These are phyloP conservation scores for Fusarium secorum DNA, from an alignment of 2,329 filamentous ascomycete genomes.

Conservation along the genomic window DNA sequence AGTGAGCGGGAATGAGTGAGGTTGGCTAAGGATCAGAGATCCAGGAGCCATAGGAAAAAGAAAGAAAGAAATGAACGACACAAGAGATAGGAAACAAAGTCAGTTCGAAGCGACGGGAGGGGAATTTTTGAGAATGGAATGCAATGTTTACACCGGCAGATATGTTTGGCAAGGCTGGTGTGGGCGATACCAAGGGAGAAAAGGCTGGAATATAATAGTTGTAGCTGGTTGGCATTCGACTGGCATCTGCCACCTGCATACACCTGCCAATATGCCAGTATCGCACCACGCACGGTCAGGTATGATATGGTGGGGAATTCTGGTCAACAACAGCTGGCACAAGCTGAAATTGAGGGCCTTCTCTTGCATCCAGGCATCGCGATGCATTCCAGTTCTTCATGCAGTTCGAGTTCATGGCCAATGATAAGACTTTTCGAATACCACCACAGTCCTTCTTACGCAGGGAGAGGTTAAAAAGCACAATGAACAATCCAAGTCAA, in stretches of 20 bases:
- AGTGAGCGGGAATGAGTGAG: background rate
- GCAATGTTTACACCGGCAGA: constrained; percentile 43
- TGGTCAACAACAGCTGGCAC: constrained; percentile 18
- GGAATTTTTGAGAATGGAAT: constrained; percentile 36
- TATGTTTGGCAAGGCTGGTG: constrained; percentile 39
- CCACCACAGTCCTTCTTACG: constrained; percentile 5
- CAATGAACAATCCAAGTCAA: background rate
- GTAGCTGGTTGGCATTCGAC: constrained; percentile 30
- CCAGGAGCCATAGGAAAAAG: constrained; percentile 3
- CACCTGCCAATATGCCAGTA: constrained; percentile 28
- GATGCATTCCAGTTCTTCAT: constrained; percentile 42
- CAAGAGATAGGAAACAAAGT: constrained; percentile 29
- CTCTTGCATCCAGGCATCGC: constrained; percentile 25
- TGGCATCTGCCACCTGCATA: constrained; percentile 37
- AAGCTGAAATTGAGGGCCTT: constrained; percentile 18
- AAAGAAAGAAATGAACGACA: constrained; percentile 14
- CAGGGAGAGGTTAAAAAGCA: constrained; percentile 19
- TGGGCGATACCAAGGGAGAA: constrained; percentile 27
- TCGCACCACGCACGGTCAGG: constrained; percentile 9
- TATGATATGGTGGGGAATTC: constrained; percentile 29
- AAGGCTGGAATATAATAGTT: constrained; percentile 30
- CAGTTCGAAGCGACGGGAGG: constrained; percentile 14
- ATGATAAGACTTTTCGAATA: constrained; percentile 11
- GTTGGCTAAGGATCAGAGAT: constrained; percentile 16
- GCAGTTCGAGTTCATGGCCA: constrained; percentile 2